phyloP scores from a whole-genome alignment of 768 basidiomycete genomes.

The Pleurotus tuber-regium region DNA sequence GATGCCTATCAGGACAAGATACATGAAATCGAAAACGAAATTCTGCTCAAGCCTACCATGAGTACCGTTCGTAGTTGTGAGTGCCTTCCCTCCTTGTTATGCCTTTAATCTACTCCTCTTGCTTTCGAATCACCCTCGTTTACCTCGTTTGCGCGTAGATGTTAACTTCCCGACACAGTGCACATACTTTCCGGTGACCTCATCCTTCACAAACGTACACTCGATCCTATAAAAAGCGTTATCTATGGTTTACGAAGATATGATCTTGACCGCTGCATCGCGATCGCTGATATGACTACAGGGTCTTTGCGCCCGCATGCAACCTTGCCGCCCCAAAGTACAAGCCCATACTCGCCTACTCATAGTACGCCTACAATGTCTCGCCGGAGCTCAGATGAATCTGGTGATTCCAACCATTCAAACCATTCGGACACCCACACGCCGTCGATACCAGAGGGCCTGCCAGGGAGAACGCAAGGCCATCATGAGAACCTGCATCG shows the following conservation, averaged over 20 bases:
- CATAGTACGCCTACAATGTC: slow-evolving; percentile 6
- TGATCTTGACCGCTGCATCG: slow-evolving; percentile 64
- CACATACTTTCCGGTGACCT: slow-evolving; percentile 78
- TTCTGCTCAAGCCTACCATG: slow-evolving; percentile 61
- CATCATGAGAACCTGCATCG: no score
- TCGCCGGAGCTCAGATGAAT: slow-evolving; percentile 18
- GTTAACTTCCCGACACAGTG: slow-evolving; percentile 37
- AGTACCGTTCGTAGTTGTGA: slow-evolving; percentile 56
- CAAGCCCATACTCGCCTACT: neutral
- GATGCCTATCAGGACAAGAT: slow-evolving; percentile 68
- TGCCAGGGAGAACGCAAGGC: no score
- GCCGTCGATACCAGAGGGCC: no score
- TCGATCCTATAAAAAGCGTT: slow-evolving; percentile 68
- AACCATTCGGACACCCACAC: no score
- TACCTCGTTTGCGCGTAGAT: no score
- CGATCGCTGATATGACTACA: slow-evolving; percentile 45
- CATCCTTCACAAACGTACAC: slow-evolving; percentile 68
- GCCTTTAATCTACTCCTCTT: neutral
- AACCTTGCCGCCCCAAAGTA: neutral
- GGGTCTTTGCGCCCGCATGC: slow-evolving; percentile 17
- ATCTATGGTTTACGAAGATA: slow-evolving; percentile 68
- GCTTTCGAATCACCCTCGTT: no score
- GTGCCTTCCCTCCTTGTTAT: slow-evolving; percentile 19
- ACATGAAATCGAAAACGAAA: slow-evolving; percentile 54
- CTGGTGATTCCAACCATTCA: no score